These are phyloP conservation scores for Acer campestre DNA, from an alignment of 345 rosid genomes.

Conservation along the genomic window DNA sequence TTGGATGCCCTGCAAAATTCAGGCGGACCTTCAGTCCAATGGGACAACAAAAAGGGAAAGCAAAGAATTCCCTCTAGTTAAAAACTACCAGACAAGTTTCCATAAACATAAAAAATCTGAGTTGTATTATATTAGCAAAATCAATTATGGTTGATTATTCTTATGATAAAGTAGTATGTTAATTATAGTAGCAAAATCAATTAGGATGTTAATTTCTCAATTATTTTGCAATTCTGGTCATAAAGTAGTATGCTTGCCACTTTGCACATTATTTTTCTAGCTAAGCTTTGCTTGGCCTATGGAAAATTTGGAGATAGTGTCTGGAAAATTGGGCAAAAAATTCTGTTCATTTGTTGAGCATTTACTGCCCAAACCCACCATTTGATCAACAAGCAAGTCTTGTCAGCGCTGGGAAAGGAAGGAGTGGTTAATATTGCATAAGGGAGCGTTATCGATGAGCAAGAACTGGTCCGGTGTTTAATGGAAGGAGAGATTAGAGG, in stretches of 20 bases:
- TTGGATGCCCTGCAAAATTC: neutral
- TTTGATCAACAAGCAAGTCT: slow-evolving; percentile 47
- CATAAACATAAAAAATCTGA: neutral
- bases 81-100: neutral
- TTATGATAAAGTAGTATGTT: too few relatives aligned
- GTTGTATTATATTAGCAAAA: neutral
- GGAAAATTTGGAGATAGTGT: neutral
- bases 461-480: slow-evolving; percentile 48
- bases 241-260: too few relatives aligned
- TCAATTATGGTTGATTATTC: neutral
- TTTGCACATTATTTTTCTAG: neutral
- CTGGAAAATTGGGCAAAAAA: too few relatives aligned
- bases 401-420: slow-evolving; percentile 42
- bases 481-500: slow-evolving; percentile 45
- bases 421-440: slow-evolving; percentile 58
- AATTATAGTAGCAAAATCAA: too few relatives aligned
- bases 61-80: neutral
- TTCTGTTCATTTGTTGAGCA: slow-evolving; percentile 32
- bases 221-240: too few relatives aligned
- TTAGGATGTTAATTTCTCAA: neutral
- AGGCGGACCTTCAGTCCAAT: neutral
- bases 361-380: slow-evolving; percentile 48
- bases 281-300: neutral
- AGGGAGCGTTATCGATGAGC: slow-evolving; percentile 51
- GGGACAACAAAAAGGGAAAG: neutral